Percentiles rank a stretch among this genome's conserved stretches.
Evolutionary conservation across 2,329 filamentous ascomycete species (phyloP).

Genomic region (Trichoderma cornu-damae): DNA sequence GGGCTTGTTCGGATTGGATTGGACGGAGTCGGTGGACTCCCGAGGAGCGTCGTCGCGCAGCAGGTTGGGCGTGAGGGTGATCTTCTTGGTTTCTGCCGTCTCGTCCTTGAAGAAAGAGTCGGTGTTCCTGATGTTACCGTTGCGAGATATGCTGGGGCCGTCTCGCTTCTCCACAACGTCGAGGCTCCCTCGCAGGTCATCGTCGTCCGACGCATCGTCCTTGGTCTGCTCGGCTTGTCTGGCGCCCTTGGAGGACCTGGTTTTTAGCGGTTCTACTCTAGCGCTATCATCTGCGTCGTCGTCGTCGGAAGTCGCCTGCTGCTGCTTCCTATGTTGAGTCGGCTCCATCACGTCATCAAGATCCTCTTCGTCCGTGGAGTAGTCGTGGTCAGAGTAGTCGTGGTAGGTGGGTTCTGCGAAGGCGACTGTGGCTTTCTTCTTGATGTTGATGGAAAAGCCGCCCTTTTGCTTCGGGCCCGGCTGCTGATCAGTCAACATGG

Average conservation of each 20-base stretch:
- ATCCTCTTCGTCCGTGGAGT: slow-evolving; percentile 68
- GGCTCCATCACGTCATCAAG: slow-evolving; percentile 41
- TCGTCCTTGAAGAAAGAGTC: slow-evolving; percentile 99
- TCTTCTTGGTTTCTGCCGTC: slow-evolving; percentile 91
- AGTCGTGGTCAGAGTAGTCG: slow-evolving; percentile 81
- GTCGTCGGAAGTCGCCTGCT: slow-evolving; percentile 30
- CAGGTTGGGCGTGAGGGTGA: slow-evolving; percentile 89
- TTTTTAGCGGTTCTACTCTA: slow-evolving; percentile 52
- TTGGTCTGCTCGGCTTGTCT: slow-evolving; percentile 37
- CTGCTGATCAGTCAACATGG: slow-evolving; percentile 55
- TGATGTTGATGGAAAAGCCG: slow-evolving; percentile 68
- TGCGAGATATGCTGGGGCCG: slow-evolving; percentile 61
- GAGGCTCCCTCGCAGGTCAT: slow-evolving; percentile 50
- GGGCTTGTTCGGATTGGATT: slow-evolving; percentile 46
- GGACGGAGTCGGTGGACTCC: slow-evolving; percentile 44
- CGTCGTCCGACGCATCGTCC: slow-evolving; percentile 35
- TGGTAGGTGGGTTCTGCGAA: slow-evolving; percentile 83
- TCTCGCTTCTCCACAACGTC: slow-evolving; percentile 56
- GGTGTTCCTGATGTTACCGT: slow-evolving; percentile 82
- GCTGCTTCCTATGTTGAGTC: slow-evolving; percentile 29
- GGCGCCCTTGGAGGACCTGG: slow-evolving; percentile 40
- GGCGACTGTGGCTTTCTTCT: slow-evolving; percentile 72
- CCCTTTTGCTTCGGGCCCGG: slow-evolving; percentile 64
- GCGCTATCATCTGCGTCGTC: slow-evolving; percentile 46
- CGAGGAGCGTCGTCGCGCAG: slow-evolving; percentile 70